Conservation (phyloP, 805 yeast genomes). For the Scheffersomyces ergatensis region DNA sequence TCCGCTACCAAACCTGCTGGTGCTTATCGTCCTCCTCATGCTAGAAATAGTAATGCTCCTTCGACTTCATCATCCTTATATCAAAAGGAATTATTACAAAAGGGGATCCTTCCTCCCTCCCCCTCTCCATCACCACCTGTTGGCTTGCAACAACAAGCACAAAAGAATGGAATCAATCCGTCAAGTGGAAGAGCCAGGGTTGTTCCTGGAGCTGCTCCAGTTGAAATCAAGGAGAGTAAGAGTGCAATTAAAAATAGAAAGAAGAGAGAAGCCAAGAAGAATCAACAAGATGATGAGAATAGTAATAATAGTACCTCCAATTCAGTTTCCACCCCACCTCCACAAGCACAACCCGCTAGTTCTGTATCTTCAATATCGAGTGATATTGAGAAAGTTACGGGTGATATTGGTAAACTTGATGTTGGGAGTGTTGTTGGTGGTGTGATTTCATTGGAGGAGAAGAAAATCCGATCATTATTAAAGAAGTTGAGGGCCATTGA, state of each 20-base stretch:
- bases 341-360: neutral
- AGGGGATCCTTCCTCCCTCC: neutral
- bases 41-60: constrained; percentile 46
- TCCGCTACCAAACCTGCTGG: constrained; percentile 64
- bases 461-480: constrained; percentile 83
- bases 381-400: too few species aligned
- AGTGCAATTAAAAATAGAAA: constrained; percentile 72
- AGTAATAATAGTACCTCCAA: constrained; percentile 2
- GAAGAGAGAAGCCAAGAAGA: constrained; percentile 64
- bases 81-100: constrained; percentile 47
- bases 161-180: constrained; percentile 17
- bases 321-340: constrained; percentile 5
- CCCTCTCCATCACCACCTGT: constrained; percentile 20
- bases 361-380: constrained; percentile 25
- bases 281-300: constrained; percentile 9
- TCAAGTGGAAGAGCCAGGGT: constrained; percentile 30
- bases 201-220: constrained; percentile 59
- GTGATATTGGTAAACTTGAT: constrained; percentile 2
- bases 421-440: constrained; percentile 56
- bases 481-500: constrained; percentile 97
- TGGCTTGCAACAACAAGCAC: constrained; percentile 13
- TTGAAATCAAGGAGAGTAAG: constrained; percentile 49
- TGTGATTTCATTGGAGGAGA: constrained; percentile 76
- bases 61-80: constrained; percentile 50
- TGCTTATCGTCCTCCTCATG: constrained; percentile 97